Evolutionary conservation across 495 filamentous ascomycete genomes (phyloP).

Genomic region (Tuber aestivum): DNA sequence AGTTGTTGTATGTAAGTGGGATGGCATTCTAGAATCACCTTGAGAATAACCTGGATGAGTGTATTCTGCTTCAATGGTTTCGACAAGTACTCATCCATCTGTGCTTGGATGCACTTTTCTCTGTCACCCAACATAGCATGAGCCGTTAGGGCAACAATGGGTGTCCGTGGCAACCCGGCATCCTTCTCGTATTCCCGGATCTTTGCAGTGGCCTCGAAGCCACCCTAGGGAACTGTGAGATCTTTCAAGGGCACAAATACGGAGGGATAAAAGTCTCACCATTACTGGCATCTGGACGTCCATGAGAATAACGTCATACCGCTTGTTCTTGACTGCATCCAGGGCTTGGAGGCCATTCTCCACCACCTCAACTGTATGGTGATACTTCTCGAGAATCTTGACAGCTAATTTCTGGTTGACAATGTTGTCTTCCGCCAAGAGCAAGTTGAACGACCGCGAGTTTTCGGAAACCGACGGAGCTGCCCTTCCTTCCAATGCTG

Average conservation of each 20-base stretch:
- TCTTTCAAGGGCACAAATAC: background rate
- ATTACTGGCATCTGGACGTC: conserved; percentile 99
- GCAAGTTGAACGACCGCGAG: conserved; percentile 90
- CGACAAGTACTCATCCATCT: conserved; percentile 99
- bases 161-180: conserved; percentile 68
- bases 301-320: conserved; percentile 97
- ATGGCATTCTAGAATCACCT: conserved; percentile 45
- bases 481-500: conserved; percentile 90
- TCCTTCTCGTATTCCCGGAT: conserved; percentile 91
- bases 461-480: conserved; percentile 88
- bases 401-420: conserved; percentile 96
- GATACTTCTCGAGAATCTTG: conserved; percentile 96
- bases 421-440: conserved; percentile 94
- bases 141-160: conserved; percentile 94
- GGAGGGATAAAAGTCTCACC: conserved; percentile 49
- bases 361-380: conserved; percentile 93
- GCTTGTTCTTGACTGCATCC: conserved; percentile 77
- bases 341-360: conserved; percentile 91
- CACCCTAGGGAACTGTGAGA: conserved; percentile 55
- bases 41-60: conserved; percentile 96
- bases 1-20: conserved; percentile 15
- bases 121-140: conserved; percentile 99
- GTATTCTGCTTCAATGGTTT: conserved; percentile 98
- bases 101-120: conserved; percentile 95
- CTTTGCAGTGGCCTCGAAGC: conserved; percentile 94